Evolutionary conservation across 352 stramenopile genomes (phyloP), one percentile per base, ranked within the genome.

Genomic region (Pythium rishiriense): DNA sequence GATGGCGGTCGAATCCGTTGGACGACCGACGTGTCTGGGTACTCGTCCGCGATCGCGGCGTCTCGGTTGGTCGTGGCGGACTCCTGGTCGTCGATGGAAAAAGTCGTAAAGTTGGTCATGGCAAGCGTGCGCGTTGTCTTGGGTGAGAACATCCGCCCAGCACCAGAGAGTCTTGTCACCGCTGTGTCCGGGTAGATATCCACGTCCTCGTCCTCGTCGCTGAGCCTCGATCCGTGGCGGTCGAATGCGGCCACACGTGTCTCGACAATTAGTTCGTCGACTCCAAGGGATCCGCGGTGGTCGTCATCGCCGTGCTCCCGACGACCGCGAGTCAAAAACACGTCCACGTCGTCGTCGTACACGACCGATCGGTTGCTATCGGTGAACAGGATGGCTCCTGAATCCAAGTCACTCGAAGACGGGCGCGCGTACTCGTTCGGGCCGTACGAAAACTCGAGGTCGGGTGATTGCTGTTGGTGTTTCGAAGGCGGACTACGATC

Each of bases 111-210:
- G 22, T 31, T 50, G 24, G 45, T 33, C 45, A 17, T 21, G 4
- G 21, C 45, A 8, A 31, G 21, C 4, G 15, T 17, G 8, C 45
- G 45, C 14, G 22, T 15, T 8, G 47, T 53, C 47, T 41, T 53
- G 26, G 53, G 53, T 10, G 53, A 60, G 24, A 60, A 60, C 53
- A 60, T 60, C 17, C 55, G 55, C 12, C 29, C 53, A 9, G 21
- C 35, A 0, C 42, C 41, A 9, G 26, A 39, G 17, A 62, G 10
- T 12, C 24, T 26, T n/a, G 49, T 45, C 26, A 53, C 28, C 3
- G 41, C 24, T 1, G 39, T 62, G 15, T 62, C 55, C 12, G 55
- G 55, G 19, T 62, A 62, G 29, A 62, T 62, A 25, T 53, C 55
- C 2, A 62, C 37, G 1, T 62, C 55, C 19, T 53, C 42, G 42